These are phyloP conservation scores for Phalaenopsis hybrid DNA, from an alignment of 116 monocot species.

Conservation along the genomic window DNA sequence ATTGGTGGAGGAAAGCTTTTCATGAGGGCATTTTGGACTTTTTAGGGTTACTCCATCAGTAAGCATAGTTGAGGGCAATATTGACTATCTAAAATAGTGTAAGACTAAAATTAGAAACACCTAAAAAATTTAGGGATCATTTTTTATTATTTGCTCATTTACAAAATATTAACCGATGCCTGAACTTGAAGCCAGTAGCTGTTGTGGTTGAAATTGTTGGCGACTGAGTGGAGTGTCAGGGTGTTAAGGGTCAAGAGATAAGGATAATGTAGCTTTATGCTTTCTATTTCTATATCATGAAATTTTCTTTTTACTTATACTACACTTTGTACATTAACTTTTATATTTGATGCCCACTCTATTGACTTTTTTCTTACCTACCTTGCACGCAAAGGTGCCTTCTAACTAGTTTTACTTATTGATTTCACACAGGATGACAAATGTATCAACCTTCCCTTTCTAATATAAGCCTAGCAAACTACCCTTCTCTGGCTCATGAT, in stretches of 20 bases:
- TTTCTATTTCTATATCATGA: background rate
- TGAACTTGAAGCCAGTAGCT: no score
- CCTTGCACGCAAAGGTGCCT: background rate
- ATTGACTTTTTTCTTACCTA: background rate
- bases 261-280: background rate
- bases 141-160: no score
- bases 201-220: no score
- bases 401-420: background rate
- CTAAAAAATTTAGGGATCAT: no score
- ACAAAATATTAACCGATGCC: no score
- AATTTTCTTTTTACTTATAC: background rate
- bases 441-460: conserved; percentile 4
- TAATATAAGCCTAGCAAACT: conserved; percentile 7
- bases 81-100: no score
- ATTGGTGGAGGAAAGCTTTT: no score
- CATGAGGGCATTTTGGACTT: no score
- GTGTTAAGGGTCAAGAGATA: background rate
- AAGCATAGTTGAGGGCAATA: no score
- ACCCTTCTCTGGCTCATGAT: conserved; percentile 3
- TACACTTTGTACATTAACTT: background rate
- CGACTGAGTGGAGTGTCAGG: background rate
- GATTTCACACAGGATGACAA: background rate
- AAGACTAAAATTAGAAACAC: no score
- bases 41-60: no score
- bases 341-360: background rate